Base-by-base conservation (phyloP, 2,329 filamentous ascomycete species). In the Sclerotiophoma versabilis region DNA sequence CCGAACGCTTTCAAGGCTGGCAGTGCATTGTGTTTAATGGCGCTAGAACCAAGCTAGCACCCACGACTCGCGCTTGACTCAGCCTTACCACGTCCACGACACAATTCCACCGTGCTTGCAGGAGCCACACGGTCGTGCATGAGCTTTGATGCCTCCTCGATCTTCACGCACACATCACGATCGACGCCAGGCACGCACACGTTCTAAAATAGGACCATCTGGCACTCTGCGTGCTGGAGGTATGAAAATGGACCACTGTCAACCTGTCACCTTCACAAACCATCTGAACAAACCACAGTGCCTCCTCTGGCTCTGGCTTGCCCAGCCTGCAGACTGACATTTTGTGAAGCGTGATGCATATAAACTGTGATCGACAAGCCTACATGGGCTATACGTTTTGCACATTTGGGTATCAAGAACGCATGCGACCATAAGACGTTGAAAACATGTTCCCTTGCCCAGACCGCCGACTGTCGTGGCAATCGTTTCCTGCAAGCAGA, bases 71-170 rank as follows among this genome's bases (percentile, higher is more conserved):
- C 32, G 23, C 37, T 32, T 9, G 30, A 39, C 34, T 38, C 33
- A 47, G 44, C 44, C 44, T 38, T 47, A 17, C 19, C 23, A 23
- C 47, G 38, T 42, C 19, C 23, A 23, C 47, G 38, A 49, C 30
- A 36, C 37, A 27, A 14, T 27, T 27, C 37, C 19, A 36, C 37
- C 29, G 23, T 42, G 22, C 37, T 33, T 23, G 37, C 36, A 23
- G 37, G 46, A 36, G 29, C 22, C 15, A 33, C 29, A 4, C 29
- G n/a, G 29, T 42, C 37, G 36, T 29, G 17, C 46, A 27, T 34
- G 22, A 42, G 46, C 46, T 27, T 36, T 41, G 46, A 27, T 32
- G 14, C 10, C 10, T 17, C n/a, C 22, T 41, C 11, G 46, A 42
- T 33, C 46, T 25, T 25, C 12, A 20, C 36, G 20, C 22, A 15